Base-by-base conservation (phyloP, 1,284 basidiomycete genomes). In the Macrocystidia cucumis region DNA sequence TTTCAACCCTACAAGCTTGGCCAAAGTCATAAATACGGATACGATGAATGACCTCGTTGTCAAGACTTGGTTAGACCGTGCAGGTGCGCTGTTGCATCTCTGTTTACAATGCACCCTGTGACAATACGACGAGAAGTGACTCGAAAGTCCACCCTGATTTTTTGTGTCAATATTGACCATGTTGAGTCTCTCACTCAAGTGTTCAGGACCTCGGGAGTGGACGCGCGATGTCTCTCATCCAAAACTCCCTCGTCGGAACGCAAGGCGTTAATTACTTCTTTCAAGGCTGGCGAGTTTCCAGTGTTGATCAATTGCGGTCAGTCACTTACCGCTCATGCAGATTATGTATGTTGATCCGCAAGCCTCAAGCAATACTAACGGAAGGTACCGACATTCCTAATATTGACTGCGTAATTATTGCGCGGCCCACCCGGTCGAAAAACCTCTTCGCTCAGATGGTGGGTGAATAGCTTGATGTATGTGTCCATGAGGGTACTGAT, bases 371-470 rank as follows among this genome's bases (percentile, higher is more conserved):
- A 16, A 87, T 98, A 34, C 65, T 98, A 44, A 93, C 91, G 0
- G 92, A 96, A 62, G 91, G 91, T 1, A 74, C 89, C 5, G 90
- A 92, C 58, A 88, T 93, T 32, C 89, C 88, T 1, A 88, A 89
- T 48, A 88, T 97, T 36, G 95, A 98, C 50, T 96, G 92, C 44
- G 73, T 97, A 5, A 57, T 97, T 17, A 66, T 98, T 7, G 90
- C 84, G 12, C 71, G 86, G 21, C 90, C 93, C 7, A 97, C 95
- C 0, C 70, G 83, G 17, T 96, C 91, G 8, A 70, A 78, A 20
- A 97, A 95, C 54, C 58, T 96, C 5, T 92, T 93, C 48, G 77
- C 86, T 3, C 95, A 98, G 52, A 98, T 98, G 92, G 89, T 87
- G 41, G 28, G 65, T 39, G 14, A 22, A n/a, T 26, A 8, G 13